Conservation (phyloP, 495 filamentous ascomycete genomes). For the Aspergillus biplanus region DNA sequence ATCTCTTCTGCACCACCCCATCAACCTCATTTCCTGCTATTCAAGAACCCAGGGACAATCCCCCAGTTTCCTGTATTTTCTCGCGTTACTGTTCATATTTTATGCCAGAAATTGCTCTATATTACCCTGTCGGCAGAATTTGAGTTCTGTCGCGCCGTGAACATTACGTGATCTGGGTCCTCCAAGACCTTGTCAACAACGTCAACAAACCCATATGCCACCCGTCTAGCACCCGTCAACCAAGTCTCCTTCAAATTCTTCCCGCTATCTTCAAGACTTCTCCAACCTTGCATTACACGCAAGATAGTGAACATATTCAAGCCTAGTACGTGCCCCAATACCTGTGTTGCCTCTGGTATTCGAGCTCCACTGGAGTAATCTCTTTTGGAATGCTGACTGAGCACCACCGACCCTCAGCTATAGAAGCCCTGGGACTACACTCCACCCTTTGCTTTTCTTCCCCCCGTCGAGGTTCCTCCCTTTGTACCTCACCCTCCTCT, state of each 20-base stretch:
- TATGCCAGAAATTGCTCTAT: conserved; percentile 9
- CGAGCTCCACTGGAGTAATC: conserved; percentile 42
- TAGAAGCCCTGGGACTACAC: conserved; percentile 35
- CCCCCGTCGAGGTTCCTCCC: conserved; percentile 32
- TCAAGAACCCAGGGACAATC: conserved; percentile 6
- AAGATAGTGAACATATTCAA: conserved; percentile 40
- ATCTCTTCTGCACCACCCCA: conserved; percentile 39
- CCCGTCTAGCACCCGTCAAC: conserved; percentile 25
- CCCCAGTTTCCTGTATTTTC: conserved; percentile 18
- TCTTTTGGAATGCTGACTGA: conserved; percentile 48
- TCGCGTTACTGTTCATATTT: conserved; percentile 28
- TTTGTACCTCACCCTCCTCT: conserved; percentile 26
- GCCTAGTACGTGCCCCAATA: conserved; percentile 47
- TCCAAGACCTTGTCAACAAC: conserved; percentile 31
- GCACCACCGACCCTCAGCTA: conserved; percentile 19
- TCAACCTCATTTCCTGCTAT: conserved; percentile 10
- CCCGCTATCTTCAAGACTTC: conserved; percentile 17
- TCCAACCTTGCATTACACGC: conserved; percentile 33
- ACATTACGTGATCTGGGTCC: conserved; percentile 28
- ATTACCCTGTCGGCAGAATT: conserved; percentile 21
- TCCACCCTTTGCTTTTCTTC: conserved; percentile 33
- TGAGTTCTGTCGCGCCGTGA: conserved; percentile 30
- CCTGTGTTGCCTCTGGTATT: conserved; percentile 40
- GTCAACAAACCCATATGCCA: conserved; percentile 35
- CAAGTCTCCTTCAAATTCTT: conserved; percentile 21